Conservation (phyloP, 306 rosid species). For the Medicago truncatula region DNA sequence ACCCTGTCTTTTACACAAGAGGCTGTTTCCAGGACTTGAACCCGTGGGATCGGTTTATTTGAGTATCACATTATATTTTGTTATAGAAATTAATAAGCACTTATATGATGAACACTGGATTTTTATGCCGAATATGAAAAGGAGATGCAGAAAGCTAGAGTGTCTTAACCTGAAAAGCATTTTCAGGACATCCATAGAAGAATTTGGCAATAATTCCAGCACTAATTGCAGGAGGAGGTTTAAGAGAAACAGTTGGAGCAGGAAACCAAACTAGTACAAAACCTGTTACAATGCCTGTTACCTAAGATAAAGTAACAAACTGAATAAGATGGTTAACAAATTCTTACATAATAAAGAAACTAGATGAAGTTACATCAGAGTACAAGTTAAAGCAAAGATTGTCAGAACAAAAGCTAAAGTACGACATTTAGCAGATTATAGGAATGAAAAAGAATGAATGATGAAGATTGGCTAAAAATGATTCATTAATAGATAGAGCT, state of each 20-base stretch:
- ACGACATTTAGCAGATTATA: no score
- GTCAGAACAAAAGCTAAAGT: background rate
- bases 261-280: slow-evolving; percentile 94
- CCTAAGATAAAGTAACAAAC: slow-evolving; percentile 51
- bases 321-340: slow-evolving; percentile 31
- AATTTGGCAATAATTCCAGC: slow-evolving; percentile 81
- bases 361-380: background rate
- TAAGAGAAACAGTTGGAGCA: slow-evolving; percentile 88
- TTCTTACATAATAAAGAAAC: slow-evolving; percentile 32
- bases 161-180: slow-evolving; percentile 83
- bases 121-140: no score
- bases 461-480: no score
- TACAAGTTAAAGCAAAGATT: slow-evolving; percentile 12
- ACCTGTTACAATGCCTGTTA: slow-evolving; percentile 92
- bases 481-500: no score
- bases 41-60: no score
- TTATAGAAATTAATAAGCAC: no score
- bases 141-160: no score
- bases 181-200: slow-evolving; percentile 95
- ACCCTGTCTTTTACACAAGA: no score
- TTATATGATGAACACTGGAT: no score
- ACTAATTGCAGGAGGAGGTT: slow-evolving; percentile 66
- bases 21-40: no score
- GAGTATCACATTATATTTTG: no score
- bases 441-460: no score